These are phyloP conservation scores for Diplotaxis tenuifolia DNA, from an alignment of 345 rosid species.

Conservation along the genomic window DNA sequence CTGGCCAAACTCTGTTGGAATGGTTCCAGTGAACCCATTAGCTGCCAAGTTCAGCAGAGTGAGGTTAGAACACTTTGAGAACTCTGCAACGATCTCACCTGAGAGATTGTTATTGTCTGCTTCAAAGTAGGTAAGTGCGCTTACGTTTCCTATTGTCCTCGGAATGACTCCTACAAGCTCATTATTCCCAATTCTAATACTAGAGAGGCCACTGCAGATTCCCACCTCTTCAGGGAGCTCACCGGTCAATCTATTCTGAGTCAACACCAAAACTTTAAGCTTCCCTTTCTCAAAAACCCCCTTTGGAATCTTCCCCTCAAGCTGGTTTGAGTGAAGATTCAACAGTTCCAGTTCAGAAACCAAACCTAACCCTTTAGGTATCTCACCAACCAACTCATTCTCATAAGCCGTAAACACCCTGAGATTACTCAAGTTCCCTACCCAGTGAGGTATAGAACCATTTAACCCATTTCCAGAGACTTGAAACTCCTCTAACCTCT, in stretches of 20 bases:
- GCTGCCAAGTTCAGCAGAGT: slow-evolving; percentile 82
- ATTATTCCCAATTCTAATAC: slow-evolving; percentile 80
- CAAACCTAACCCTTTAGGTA: slow-evolving; percentile 65
- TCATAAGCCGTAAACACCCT: slow-evolving; percentile 60
- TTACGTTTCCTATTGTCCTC: slow-evolving; percentile 64
- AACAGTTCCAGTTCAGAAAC: slow-evolving; percentile 63
- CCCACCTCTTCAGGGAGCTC: slow-evolving; percentile 73
- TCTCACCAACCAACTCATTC: slow-evolving; percentile 61
- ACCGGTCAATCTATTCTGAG: slow-evolving; percentile 68
- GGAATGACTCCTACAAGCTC: slow-evolving; percentile 77
- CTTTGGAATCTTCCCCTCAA: slow-evolving; percentile 70
- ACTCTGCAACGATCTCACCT: slow-evolving; percentile 70
- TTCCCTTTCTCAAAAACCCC: slow-evolving; percentile 77
- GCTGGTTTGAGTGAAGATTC: slow-evolving; percentile 90
- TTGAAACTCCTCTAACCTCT: slow-evolving; percentile 68
- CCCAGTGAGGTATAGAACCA: slow-evolving; percentile 73
- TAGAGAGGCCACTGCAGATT: slow-evolving; percentile 72
- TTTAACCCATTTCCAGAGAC: slow-evolving; percentile 61
- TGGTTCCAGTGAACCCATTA: slow-evolving; percentile 74
- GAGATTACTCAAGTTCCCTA: slow-evolving; percentile 67
- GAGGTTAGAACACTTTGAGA: slow-evolving; percentile 74
- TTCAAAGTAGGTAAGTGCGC: slow-evolving; percentile 85
- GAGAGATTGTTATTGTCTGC: slow-evolving; percentile 81
- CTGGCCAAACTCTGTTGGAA: slow-evolving; percentile 72
- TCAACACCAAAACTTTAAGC: slow-evolving; percentile 75